Conservation (phyloP, 2,329 filamentous ascomycete species). For the Gremmenia infestans region DNA sequence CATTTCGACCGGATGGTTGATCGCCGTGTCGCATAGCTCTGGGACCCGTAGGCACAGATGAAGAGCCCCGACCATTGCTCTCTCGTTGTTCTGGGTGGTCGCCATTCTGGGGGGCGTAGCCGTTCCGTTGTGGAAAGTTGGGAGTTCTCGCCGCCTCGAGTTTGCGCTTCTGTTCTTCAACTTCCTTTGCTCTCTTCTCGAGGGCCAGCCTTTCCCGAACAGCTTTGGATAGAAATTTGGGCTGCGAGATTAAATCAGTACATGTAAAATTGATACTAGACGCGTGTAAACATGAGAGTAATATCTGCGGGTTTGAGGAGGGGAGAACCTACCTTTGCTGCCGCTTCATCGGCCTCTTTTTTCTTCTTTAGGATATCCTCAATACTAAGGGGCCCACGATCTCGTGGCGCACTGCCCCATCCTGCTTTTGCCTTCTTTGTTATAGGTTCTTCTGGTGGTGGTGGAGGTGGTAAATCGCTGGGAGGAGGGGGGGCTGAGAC, state of each 20-base stretch:
- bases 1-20: constrained; percentile 34
- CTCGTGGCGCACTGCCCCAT: constrained; percentile 38
- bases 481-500: constrained; percentile 27
- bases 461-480: constrained; percentile 33
- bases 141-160: constrained; percentile 27
- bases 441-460: constrained; percentile 38
- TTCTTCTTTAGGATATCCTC: constrained; percentile 83
- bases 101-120: constrained; percentile 21
- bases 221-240: constrained; percentile 80
- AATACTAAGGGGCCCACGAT: constrained; percentile 61
- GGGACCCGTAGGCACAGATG: constrained; percentile 63
- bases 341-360: constrained; percentile 77
- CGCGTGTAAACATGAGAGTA: constrained; percentile 26
- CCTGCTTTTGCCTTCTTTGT: constrained; percentile 46
- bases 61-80: constrained; percentile 23
- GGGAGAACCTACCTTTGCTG: constrained; percentile 57
- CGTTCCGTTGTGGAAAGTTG: constrained; percentile 17
- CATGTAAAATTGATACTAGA: constrained; percentile 20
- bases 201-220: constrained; percentile 75
- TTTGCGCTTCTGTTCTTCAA: constrained; percentile 55
- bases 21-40: constrained; percentile 56
- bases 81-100: constrained; percentile 18
- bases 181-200: constrained; percentile 71
- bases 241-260: constrained; percentile 40
- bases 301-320: constrained; percentile 11